Evolutionary conservation across 768 basidiomycete genomes (phyloP).

Genomic region (Gloeostereum incarnatum): DNA sequence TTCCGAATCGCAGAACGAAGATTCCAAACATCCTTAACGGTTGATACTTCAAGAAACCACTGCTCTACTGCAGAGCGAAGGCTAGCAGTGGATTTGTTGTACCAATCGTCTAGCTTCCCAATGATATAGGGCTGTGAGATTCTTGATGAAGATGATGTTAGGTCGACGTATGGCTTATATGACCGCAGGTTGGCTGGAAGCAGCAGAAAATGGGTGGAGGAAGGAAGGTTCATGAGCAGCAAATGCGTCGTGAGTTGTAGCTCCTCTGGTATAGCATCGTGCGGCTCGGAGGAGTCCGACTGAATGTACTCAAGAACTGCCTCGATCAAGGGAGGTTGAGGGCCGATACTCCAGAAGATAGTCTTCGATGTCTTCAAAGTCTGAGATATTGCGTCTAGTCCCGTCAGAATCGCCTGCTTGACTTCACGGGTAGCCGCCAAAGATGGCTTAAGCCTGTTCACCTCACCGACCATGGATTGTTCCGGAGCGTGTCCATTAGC

Average conservation of each 20-base stretch:
- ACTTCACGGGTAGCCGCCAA: slow-evolving; percentile 39
- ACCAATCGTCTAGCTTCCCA: slow-evolving; percentile 54
- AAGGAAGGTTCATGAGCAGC: slow-evolving; percentile 66
- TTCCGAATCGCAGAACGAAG: slow-evolving; percentile 43
- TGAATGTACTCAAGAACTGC: slow-evolving; percentile 57
- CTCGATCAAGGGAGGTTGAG: slow-evolving; percentile 38
- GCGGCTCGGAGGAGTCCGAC: slow-evolving; percentile 25
- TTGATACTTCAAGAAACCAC: slow-evolving; percentile 56
- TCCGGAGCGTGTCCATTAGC: slow-evolving; percentile 25
- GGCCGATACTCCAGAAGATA: slow-evolving; percentile 38
- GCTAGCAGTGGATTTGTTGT: slow-evolving; percentile 36
- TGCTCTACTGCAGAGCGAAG: slow-evolving; percentile 34
- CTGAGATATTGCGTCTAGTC: slow-evolving; percentile 44
- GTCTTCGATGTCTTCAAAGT: slow-evolving; percentile 50
- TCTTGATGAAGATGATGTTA: slow-evolving; percentile 46
- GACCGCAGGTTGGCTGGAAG: slow-evolving; percentile 61
- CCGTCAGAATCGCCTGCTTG: slow-evolving; percentile 39
- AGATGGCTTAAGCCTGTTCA: slow-evolving; percentile 11
- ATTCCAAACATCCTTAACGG: slow-evolving; percentile 62
- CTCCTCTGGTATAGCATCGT: slow-evolving; percentile 31
- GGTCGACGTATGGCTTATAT: slow-evolving; percentile 83
- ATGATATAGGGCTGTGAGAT: slow-evolving; percentile 33
- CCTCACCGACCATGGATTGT: slow-evolving; percentile 1
- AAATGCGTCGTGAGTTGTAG: slow-evolving; percentile 57
- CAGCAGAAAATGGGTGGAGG: slow-evolving; percentile 73